phyloP scores from a whole-genome alignment of 352 stramenopile genomes.

The Plasmopara muralis region DNA sequence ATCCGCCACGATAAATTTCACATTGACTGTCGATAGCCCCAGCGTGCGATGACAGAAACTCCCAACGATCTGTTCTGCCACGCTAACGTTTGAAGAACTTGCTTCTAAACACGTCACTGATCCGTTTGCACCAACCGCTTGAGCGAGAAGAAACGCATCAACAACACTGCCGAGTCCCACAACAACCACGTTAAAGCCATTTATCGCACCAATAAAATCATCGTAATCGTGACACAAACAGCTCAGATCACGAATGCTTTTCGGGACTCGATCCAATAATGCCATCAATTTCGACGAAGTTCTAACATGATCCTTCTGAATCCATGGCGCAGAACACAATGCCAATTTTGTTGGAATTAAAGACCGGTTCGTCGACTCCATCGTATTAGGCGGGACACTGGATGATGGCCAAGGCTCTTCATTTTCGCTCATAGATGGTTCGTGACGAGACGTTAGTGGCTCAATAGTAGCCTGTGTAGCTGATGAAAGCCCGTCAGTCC shows the following conservation, averaged over 20 bases:
- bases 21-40: conserved; percentile 24
- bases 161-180: conserved; percentile 37
- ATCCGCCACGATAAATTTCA: conserved; percentile 27
- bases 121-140: conserved; percentile 33
- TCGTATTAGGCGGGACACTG: conserved; percentile 2
- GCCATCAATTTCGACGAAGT: background rate
- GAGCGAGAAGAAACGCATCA: conserved; percentile 36
- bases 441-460: background rate
- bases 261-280: conserved; percentile 18
- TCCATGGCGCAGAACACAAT: conserved; percentile 16
- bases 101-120: conserved; percentile 41
- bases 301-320: conserved; percentile 6
- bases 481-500: conserved; percentile 5
- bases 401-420: conserved; percentile 4
- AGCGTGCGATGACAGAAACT: conserved; percentile 21
- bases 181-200: conserved; percentile 35
- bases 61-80: conserved; percentile 14
- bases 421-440: background rate
- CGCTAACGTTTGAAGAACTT: conserved; percentile 11
- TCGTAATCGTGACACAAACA: conserved; percentile 23
- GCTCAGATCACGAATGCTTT: conserved; percentile 17
- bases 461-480: conserved; percentile 1
- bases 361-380: background rate
- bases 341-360: background rate
- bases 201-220: conserved; percentile 18